A percentile compares a stretch with the other conserved stretches of the same genome.
These are phyloP conservation scores for Calonectria crousiana DNA, from an alignment of 2,329 filamentous ascomycete species.

Conservation along the genomic window DNA sequence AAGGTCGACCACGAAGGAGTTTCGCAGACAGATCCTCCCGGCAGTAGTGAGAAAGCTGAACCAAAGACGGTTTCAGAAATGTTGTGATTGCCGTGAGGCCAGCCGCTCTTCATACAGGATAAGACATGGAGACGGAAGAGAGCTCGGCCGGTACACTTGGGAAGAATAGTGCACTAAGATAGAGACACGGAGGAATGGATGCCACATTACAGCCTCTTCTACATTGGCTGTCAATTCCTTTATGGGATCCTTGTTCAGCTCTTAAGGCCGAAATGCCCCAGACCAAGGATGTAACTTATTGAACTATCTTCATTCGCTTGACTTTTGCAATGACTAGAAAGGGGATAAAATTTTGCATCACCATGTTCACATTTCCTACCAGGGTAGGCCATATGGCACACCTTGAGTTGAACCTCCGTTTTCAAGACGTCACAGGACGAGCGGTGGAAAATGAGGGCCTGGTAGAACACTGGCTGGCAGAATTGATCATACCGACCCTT, in stretches of 20 bases:
- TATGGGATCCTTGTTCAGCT: background rate
- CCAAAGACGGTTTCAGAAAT: conserved; percentile 16
- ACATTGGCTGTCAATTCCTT: background rate
- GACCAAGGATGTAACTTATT: background rate
- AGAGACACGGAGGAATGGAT: background rate
- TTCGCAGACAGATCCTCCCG: conserved; percentile 11
- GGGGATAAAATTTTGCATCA: background rate
- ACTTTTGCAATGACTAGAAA: too few relatives aligned
- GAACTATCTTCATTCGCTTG: too few relatives aligned
- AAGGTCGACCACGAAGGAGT: conserved; percentile 9
- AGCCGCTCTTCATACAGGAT: background rate
- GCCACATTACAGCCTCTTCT: background rate
- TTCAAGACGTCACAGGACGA: too few relatives aligned
- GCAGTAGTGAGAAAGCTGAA: conserved; percentile 13
- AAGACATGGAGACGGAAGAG: background rate
- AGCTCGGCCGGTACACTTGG: background rate
- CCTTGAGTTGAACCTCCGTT: too few relatives aligned
- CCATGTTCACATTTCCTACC: too few relatives aligned
- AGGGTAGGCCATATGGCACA: background rate
- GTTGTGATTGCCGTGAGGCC: background rate
- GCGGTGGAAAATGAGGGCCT: background rate
- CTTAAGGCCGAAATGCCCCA: background rate
- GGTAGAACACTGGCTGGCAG: too few relatives aligned
- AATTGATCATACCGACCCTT: too few relatives aligned
- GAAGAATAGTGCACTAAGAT: background rate